Conservation (phyloP, 176 grass and related monocot species). For the Poa annua region DNA sequence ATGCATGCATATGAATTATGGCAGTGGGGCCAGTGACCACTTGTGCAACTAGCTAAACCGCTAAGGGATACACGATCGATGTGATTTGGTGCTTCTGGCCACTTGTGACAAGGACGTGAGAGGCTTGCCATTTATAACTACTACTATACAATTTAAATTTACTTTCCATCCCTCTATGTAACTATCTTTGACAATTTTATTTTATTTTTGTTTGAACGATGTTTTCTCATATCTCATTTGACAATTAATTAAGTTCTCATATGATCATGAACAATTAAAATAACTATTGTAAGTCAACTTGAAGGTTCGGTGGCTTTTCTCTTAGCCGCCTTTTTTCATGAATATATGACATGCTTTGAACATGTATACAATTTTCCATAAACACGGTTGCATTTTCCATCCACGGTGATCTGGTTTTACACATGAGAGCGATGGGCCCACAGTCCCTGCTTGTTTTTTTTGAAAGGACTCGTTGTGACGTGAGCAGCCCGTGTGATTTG, state of each 20-base stretch:
- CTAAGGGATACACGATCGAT: neutral
- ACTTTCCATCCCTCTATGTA: neutral
- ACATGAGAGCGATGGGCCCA: too few species aligned
- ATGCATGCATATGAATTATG: neutral
- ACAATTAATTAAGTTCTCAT: neutral
- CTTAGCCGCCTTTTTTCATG: neutral
- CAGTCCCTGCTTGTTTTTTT: too few species aligned
- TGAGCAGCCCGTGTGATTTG: too few species aligned
- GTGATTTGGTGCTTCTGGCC: constrained; percentile 17
- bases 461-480: too few species aligned
- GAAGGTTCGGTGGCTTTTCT: neutral
- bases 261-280: neutral
- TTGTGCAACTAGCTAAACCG: neutral
- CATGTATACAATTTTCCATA: neutral
- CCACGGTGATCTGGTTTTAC: too few species aligned
- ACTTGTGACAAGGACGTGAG: constrained; percentile 3
- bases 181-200: neutral
- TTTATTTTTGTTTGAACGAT: neutral
- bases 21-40: constrained; percentile 1
- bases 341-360: neutral
- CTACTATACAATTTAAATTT: neutral
- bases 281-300: neutral
- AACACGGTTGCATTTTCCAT: too few species aligned
- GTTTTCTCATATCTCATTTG: neutral
- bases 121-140: neutral